Evolutionary conservation across 768 basidiomycete species (phyloP).

Genomic region (Rhizopogon salebrosus): DNA sequence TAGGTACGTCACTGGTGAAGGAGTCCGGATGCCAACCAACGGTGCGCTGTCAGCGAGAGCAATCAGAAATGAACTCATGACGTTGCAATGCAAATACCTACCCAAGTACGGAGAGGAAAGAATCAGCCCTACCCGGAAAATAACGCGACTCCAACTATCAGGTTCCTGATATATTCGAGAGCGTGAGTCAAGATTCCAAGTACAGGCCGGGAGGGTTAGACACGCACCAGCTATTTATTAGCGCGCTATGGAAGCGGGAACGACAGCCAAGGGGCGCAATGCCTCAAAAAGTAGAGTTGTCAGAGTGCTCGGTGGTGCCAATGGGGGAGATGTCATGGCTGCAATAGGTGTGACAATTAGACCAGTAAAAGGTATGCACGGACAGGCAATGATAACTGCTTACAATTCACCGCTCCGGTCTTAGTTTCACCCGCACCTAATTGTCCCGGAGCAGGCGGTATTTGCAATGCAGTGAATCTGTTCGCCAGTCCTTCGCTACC

Average conservation of each 20-base stretch:
- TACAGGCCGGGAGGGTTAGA: slow-evolving; percentile 36
- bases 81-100: slow-evolving; percentile 24
- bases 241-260: slow-evolving; percentile 62
- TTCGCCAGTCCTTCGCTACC: no score
- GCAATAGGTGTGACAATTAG: no score
- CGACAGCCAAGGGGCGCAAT: slow-evolving; percentile 63
- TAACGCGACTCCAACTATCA: slow-evolving; percentile 25
- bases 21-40: slow-evolving; percentile 84
- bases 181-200: slow-evolving; percentile 6
- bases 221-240: slow-evolving; percentile 56
- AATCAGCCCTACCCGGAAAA: slow-evolving; percentile 56
- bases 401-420: no score
- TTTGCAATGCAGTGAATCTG: no score
- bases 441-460: no score
- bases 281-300: no score
- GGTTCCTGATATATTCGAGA: not conserved
- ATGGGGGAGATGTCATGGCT: no score
- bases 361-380: no score
- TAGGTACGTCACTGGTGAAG: no score
- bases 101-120: slow-evolving; percentile 65
- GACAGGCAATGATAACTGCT: no score
- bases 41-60: slow-evolving; percentile 72
- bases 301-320: no score
- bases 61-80: not conserved
- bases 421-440: no score